phyloP scores from a whole-genome alignment of 768 basidiomycete genomes.

The Trametes cinnabarina region DNA sequence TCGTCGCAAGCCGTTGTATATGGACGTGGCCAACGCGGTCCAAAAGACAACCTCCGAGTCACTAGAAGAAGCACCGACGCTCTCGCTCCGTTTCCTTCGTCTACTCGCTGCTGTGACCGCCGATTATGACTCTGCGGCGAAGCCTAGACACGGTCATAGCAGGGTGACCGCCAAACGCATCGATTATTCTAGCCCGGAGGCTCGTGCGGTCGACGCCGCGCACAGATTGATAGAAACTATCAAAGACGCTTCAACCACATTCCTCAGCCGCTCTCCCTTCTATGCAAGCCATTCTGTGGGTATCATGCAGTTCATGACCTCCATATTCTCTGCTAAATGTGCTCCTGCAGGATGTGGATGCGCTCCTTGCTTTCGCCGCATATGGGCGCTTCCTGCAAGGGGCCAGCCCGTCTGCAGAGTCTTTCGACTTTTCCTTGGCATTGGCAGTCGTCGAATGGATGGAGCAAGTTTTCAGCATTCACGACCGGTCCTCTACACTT shows the following conservation, averaged over 20 bases:
- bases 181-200: background rate
- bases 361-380: background rate
- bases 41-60: background rate
- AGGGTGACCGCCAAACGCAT: background rate
- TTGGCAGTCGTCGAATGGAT: constrained; percentile 61
- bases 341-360: constrained; percentile 3
- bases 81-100: constrained; percentile 5
- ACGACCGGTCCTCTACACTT: constrained; percentile 32
- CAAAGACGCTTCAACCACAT: background rate
- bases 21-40: background rate
- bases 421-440: constrained; percentile 65
- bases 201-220: background rate
- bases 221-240: background rate
- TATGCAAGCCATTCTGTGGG: background rate
- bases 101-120: background rate
- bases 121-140: background rate
- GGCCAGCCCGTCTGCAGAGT: background rate
- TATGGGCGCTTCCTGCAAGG: constrained; percentile 15
- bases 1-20: constrained; percentile 9
- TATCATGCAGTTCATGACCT: background rate
- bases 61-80: background rate
- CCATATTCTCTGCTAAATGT: background rate
- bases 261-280: background rate
- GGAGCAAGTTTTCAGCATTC: constrained; percentile 36
- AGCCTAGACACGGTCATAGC: background rate